A percentile compares a stretch with the other conserved stretches of the same genome.
Evolutionary conservation across 1,284 basidiomycete genomes (phyloP).

Genomic region (Inonotus obliquus): DNA sequence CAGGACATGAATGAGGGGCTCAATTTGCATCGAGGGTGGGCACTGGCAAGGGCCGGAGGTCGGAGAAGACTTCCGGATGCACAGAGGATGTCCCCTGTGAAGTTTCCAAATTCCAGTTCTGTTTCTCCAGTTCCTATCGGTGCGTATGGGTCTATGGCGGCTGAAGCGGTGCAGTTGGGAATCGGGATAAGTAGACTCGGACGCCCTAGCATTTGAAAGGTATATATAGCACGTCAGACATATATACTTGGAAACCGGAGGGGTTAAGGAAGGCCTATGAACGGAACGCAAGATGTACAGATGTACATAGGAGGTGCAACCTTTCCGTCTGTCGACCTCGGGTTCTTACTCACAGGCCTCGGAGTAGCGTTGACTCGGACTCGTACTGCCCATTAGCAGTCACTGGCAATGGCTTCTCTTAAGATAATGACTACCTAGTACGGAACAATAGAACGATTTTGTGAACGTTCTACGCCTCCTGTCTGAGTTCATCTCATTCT

Average conservation of each 20-base stretch:
- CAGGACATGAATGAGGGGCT: conserved; percentile 83
- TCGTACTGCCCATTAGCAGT: conserved; percentile 38
- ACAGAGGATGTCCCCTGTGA: conserved; percentile 62
- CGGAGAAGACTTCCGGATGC: conserved; percentile 72
- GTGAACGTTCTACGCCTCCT: too few species aligned
- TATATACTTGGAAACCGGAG: neutral
- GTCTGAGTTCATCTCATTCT: too few species aligned
- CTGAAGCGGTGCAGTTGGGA: conserved; percentile 67
- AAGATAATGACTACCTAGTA: too few species aligned
- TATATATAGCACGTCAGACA: conserved; percentile 5
- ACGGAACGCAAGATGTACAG: conserved; percentile 70
- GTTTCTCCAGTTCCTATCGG: conserved; percentile 64
- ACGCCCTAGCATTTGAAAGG: conserved; percentile 44
- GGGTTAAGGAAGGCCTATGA: conserved; percentile 51
- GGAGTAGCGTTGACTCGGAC: conserved; percentile 43
- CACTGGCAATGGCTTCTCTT: too few species aligned
- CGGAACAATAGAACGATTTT: too few species aligned
- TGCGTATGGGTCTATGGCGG: conserved; percentile 74
- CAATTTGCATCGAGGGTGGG: conserved; percentile 66
- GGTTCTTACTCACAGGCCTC: conserved; percentile 29
- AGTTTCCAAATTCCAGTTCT: conserved; percentile 55
- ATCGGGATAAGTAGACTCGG: conserved; percentile 73
- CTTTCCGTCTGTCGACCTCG: conserved; percentile 34
- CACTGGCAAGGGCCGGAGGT: conserved; percentile 69
- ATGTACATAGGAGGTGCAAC: conserved; percentile 33